A percentile compares a stretch with the other conserved stretches of the same genome.
Evolutionary conservation across 2,329 filamentous ascomycete genomes (phyloP).

Genomic region (Lasiodiplodia sp.): DNA sequence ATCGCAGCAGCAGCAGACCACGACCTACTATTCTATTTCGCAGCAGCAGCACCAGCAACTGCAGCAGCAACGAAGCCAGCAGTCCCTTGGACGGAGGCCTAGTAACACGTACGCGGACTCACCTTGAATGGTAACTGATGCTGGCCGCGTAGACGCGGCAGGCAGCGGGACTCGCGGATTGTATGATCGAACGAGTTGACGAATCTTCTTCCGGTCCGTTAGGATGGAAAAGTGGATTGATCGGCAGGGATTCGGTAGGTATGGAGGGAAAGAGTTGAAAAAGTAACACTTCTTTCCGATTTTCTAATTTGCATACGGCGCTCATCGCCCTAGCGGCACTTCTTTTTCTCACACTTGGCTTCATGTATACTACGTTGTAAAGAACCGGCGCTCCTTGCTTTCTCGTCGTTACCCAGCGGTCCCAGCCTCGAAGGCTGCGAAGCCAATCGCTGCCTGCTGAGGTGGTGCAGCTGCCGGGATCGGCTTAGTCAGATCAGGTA

Average conservation of each 20-base stretch:
- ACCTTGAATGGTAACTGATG: neutral
- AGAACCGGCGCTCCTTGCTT: neutral
- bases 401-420: neutral
- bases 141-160: neutral
- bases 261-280: neutral
- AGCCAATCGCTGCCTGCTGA: neutral
- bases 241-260: neutral
- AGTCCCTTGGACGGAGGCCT: slow-evolving; percentile 9
- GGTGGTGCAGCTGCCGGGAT: neutral
- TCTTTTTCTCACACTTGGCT: neutral
- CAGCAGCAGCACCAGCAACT: neutral
- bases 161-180: neutral
- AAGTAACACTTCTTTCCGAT: neutral
- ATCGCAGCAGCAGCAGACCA: slow-evolving; percentile 1
- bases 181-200: slow-evolving; percentile 14
- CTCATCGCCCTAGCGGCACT: neutral
- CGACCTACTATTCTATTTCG: slow-evolving; percentile 5
- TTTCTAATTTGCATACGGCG: slow-evolving; percentile 7
- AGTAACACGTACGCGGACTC: slow-evolving; percentile 11
- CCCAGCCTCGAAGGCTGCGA: neutral
- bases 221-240: slow-evolving; percentile 7
- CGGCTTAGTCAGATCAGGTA: slow-evolving; percentile 26
- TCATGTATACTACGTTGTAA: slow-evolving; percentile 14
- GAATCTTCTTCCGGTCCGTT: slow-evolving; percentile 24
- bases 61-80: slow-evolving; percentile 19